phyloP scores from a whole-genome alignment of 495 filamentous ascomycete species.

The Coniosporium apollinis region DNA sequence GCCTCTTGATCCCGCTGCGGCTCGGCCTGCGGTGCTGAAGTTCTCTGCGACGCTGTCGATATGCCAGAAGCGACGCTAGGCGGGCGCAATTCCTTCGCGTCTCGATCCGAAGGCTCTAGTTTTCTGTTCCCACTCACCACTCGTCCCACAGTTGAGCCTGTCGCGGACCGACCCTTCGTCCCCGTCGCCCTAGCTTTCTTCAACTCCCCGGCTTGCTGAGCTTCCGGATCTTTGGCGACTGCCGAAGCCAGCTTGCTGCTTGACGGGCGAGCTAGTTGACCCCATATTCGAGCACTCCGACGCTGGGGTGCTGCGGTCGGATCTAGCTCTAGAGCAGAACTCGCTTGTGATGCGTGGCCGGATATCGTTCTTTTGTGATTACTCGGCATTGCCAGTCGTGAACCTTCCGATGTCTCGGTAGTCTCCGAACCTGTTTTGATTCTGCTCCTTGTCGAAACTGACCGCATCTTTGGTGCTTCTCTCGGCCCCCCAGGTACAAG shows the following conservation, averaged over 20 bases:
- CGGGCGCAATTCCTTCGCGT: slow-evolving; percentile 24
- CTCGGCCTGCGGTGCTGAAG: neutral
- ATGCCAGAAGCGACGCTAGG: slow-evolving; percentile 9
- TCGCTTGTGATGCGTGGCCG: slow-evolving; percentile 53
- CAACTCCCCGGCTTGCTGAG: slow-evolving; percentile 50
- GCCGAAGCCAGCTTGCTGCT: slow-evolving; percentile 34
- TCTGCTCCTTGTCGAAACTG: slow-evolving; percentile 27
- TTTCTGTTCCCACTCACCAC: slow-evolving; percentile 80
- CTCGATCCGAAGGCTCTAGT: slow-evolving; percentile 42
- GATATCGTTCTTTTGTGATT: slow-evolving; percentile 77
- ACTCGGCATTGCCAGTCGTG: slow-evolving; percentile 24
- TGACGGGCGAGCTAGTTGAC: slow-evolving; percentile 54
- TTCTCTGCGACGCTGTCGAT: neutral
- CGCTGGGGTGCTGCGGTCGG: slow-evolving; percentile 50
- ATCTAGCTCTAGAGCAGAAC: slow-evolving; percentile 35
- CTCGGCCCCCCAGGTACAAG: slow-evolving; percentile 33
- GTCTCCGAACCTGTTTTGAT: slow-evolving; percentile 15
- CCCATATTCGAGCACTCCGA: slow-evolving; percentile 62
- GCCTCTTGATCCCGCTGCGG: slow-evolving; percentile 48
- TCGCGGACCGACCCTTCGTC: slow-evolving; percentile 34
- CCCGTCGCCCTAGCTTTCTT: slow-evolving; percentile 59
- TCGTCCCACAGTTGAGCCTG: slow-evolving; percentile 52
- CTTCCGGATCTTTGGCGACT: slow-evolving; percentile 28
- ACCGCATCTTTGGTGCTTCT: slow-evolving; percentile 46
- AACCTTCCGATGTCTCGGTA: slow-evolving; percentile 23